Conservation (phyloP, 108 stramenopile genomes). For the Pseudonitzschia delicatissima region DNA sequence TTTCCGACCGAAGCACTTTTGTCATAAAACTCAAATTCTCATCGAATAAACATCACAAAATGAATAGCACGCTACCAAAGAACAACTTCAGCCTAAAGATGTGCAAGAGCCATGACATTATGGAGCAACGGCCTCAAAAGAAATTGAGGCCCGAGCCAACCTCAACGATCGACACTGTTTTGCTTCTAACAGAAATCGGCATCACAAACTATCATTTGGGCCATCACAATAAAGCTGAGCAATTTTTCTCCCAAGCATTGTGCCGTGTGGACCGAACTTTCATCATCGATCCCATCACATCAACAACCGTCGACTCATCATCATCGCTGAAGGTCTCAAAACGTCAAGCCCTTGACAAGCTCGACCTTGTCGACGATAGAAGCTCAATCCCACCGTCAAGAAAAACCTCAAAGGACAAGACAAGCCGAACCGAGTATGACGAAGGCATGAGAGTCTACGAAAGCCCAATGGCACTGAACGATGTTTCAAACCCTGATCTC, state of each 20-base stretch:
- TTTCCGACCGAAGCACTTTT: too few relatives aligned
- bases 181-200: slow-evolving; percentile 23
- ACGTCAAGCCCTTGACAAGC: slow-evolving; percentile 12
- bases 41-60: too few relatives aligned
- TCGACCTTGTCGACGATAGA: background rate
- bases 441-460: slow-evolving; percentile 51
- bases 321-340: slow-evolving; percentile 4
- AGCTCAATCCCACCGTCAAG: slow-evolving; percentile 17
- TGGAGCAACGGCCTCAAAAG: slow-evolving; percentile 19
- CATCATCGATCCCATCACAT: slow-evolving; percentile 1
- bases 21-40: too few relatives aligned
- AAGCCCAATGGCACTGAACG: slow-evolving; percentile 29
- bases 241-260: slow-evolving; percentile 27
- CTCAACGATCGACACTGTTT: slow-evolving; percentile 16
- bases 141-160: slow-evolving; percentile 17
- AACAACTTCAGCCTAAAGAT: too few relatives aligned
- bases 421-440: slow-evolving; percentile 41
- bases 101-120: slow-evolving; percentile 4
- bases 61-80: slow-evolving; percentile 2
- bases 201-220: slow-evolving; percentile 17
- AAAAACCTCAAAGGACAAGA: slow-evolving; percentile 14
- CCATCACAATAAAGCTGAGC: slow-evolving; percentile 22
- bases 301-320: slow-evolving; percentile 9
- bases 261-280: slow-evolving; percentile 8
- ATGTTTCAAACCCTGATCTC: slow-evolving; percentile 27